Base-by-base conservation (phyloP, 2,329 filamentous ascomycete genomes). In the Arthrobotrys pseudoclavata region DNA sequence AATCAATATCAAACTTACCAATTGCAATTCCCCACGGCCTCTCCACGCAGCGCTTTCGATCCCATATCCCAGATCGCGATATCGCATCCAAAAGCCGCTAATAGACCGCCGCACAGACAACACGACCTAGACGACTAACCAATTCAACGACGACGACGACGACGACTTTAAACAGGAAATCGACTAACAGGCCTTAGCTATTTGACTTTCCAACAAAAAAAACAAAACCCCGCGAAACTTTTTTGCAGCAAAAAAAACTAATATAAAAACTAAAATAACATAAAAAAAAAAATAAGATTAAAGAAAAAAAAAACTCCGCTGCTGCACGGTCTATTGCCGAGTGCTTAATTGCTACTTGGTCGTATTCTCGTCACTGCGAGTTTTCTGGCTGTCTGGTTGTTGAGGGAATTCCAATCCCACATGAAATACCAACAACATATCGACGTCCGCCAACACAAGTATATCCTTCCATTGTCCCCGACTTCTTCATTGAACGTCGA, bases 401-500 rank as follows among this genome's bases (percentile, higher is more conserved):
- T 50, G 72, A 76, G 72, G 72, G 60, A 45, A 60, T 60, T 24
- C 53, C 24, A 31, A 60, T 60, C 55, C 55, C 42, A 26, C 55
- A 60, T 42, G 34, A 42, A 29, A 37, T 9, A 50, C 20, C 34
- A 60, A 45, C 50, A 50, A 74, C 26, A 66, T 52, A n/a, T 61
- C 42, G 37, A 74, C 62, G n/a, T 31, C 13, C 42, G 31, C 22
- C 47, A 69, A 68, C 55, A 57, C 63, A 69, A 45, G 52, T 37
- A 24, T 29, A 29, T 18, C 26, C 26, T 4, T 18, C 20, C 40
- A 47, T 22, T 42, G 50, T 60, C 31, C 50, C 64, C 72, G 29
- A 76, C 72, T 76, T 76, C 72, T 76, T 76, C 40, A 67, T 67
- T 76, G 72, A 76, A 76, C 66, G 72, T 76, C 66, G 72, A 67